Percentiles rank a stretch among this genome's conserved stretches.
Evolutionary conservation across 257 asterid species (phyloP).

Genomic region (Striga asiatica): DNA sequence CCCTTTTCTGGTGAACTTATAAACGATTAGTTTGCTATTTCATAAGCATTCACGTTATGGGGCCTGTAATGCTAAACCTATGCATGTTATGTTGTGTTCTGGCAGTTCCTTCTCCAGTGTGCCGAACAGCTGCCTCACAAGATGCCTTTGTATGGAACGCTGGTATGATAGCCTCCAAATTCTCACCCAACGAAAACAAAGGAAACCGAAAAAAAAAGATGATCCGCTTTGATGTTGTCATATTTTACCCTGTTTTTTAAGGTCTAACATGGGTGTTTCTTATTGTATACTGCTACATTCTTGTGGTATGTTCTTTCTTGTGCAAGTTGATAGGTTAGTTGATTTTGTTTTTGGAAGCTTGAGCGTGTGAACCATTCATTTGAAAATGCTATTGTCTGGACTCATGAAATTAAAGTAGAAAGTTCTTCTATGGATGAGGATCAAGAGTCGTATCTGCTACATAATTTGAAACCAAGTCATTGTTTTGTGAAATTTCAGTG

Average conservation of each 20-base stretch:
- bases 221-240: constrained; percentile 1
- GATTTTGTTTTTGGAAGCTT: neutral
- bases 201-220: neutral
- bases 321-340: constrained; percentile 1
- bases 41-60: neutral
- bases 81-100: constrained; percentile 1
- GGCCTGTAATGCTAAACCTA: neutral
- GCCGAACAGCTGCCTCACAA: constrained; percentile 98
- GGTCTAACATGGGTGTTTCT: neutral
- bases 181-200: neutral
- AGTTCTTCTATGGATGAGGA: neutral
- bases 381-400: neutral
- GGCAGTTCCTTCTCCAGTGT: constrained; percentile 90
- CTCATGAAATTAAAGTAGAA: constrained; percentile 11
- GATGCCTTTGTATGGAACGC: constrained; percentile 82
- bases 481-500: neutral
- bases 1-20: neutral
- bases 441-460: neutral
- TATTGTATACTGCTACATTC: neutral
- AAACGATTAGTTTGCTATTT: neutral
- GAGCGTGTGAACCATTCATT: constrained; percentile 5
- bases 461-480: neutral
- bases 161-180: constrained; percentile 43
- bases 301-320: neutral
- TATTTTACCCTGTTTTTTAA: neutral